A percentile compares a stretch with the other conserved stretches of the same genome.
phyloP scores from a whole-genome alignment of 805 yeast genomes.

The Myxozyma nipponensis region DNA sequence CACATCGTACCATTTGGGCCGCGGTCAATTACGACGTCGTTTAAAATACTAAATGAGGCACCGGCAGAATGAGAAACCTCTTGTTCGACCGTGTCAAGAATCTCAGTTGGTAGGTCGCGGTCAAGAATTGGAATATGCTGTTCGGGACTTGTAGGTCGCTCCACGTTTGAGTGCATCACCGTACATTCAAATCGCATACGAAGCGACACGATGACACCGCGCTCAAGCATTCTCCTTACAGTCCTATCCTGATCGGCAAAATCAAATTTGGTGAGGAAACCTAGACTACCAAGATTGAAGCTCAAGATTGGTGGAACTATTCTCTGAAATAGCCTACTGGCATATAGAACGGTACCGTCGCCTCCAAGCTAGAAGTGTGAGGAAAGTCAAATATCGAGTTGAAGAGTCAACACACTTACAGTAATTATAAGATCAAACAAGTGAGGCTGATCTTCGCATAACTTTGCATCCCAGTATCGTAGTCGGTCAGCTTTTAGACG shows the following conservation, averaged over 20 bases:
- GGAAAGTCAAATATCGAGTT: conserved; percentile 37
- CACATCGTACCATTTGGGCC: conserved; percentile 53
- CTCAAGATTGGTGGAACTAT: conserved; percentile 84
- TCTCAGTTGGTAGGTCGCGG: conserved; percentile 19
- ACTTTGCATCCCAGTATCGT: conserved; percentile 42
- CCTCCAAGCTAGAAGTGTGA: conserved; percentile 80
- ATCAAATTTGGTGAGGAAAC: conserved; percentile 68
- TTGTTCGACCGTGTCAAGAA: conserved; percentile 17
- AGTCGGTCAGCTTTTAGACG: conserved; percentile 43
- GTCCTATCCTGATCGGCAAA: conserved; percentile 40
- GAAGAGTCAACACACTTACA: conserved; percentile 1
- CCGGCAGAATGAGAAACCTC: conserved; percentile 25
- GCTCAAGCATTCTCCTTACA: conserved; percentile 39
- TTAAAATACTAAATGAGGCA: conserved; percentile 43
- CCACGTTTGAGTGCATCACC: conserved; percentile 38
- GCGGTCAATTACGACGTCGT: conserved; percentile 51
- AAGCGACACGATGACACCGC: conserved; percentile 47
- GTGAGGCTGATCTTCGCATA: conserved; percentile 31
- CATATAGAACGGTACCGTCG: conserved; percentile 75
- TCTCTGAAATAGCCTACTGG: conserved; percentile 63
- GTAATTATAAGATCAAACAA: conserved; percentile 75
- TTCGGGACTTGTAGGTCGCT: conserved; percentile 19
- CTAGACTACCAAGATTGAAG: conserved; percentile 75
- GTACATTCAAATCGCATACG: conserved; percentile 53
- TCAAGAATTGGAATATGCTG: conserved; percentile 12